phyloP scores from a whole-genome alignment of 2,329 filamentous ascomycete genomes.

The Hansfordia pulvinata region DNA sequence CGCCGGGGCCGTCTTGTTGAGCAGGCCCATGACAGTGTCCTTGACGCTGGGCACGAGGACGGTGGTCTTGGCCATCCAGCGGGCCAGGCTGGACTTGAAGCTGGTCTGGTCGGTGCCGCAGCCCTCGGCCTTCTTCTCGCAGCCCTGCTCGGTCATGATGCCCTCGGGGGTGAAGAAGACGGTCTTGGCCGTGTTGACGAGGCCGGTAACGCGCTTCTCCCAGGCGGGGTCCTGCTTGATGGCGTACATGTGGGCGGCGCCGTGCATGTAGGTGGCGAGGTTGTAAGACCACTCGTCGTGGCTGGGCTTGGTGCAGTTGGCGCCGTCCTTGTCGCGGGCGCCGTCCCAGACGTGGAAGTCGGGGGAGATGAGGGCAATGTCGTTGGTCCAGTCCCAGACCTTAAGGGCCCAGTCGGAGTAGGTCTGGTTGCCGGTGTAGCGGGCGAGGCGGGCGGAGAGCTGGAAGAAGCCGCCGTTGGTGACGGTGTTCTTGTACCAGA shows the following conservation, averaged over 20 bases:
- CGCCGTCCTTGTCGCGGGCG: conserved; percentile 14
- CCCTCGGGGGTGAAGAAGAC: conserved; percentile 14
- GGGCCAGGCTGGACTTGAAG: conserved; percentile 14
- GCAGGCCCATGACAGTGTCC: conserved; percentile 12
- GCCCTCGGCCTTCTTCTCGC: conserved; percentile 19
- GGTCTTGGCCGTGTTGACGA: conserved; percentile 16
- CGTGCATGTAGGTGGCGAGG: conserved; percentile 24
- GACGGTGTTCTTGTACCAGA: conserved; percentile 37
- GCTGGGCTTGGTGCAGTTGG: conserved; percentile 16
- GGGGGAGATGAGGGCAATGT: conserved; percentile 21
- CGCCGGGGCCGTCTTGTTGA: conserved; percentile 16
- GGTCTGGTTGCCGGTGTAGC: conserved; percentile 42
- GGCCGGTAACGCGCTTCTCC: conserved; percentile 15
- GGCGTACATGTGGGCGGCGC: conserved; percentile 25
- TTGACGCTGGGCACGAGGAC: conserved; percentile 19
- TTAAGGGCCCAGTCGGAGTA: conserved; percentile 42
- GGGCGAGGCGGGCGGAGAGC: conserved; percentile 33
- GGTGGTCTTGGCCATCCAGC: conserved; percentile 17
- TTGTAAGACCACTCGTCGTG: conserved; percentile 27
- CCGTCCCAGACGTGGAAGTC: conserved; percentile 24
- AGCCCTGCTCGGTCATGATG: conserved; percentile 22
- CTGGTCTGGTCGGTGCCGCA: conserved; percentile 23
- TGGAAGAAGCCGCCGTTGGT: conserved; percentile 22
- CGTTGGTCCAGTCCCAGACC: conserved; percentile 32
- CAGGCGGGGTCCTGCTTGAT: no score